Base-by-base conservation (phyloP, 345 rosid species). In the Pistacia integerrima region DNA sequence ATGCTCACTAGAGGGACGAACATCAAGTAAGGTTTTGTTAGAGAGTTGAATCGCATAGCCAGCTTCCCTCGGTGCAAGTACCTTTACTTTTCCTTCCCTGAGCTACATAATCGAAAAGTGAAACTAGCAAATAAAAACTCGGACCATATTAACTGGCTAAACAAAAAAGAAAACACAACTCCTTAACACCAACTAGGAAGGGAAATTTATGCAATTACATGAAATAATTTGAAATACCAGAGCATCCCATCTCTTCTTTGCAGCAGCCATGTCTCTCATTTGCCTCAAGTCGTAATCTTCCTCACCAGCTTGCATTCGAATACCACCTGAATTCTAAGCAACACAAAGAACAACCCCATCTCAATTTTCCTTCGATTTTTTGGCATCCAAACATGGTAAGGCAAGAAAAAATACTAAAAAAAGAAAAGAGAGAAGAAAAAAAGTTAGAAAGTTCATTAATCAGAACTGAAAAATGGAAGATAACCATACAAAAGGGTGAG, bases 211-310 rank as follows among this genome's bases (percentile, higher is more conserved):
- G 13, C 28, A 9, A 52, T n/a, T 33, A 16, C 20, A 12, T 12
- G 16, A 57, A 61, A 77, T 52, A 3, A 25, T 9, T 11, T 20
- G 52, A 33, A 14, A 22, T 88, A 95, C 99, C 98, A 93, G 74
- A 76, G 88, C 86, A 74, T 95, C 98, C 98, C 97, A 93, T 89
- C 96, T 90, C 85, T 92, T 95, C 88, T 87, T 90, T 25, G 98
- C 96, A 78, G 97, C 92, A 76, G 98, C 91, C 92, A 92, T 85
- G 79, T 92, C 98, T 83, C 88, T 90, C 92, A 92, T 83, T 85
- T 93, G 98, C 92, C 90, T 91, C 82, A 93, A 69, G 72, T 90
- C 96, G 79, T 76, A 82, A 78, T 93, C 97, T 82, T 92, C 96
- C 54, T 76, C 86, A 54, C 68, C 93, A 64, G 93, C 90, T 84